Evolutionary conservation across 2,329 filamentous ascomycete species (phyloP).

Genomic region (Cytospora paraplurivora): DNA sequence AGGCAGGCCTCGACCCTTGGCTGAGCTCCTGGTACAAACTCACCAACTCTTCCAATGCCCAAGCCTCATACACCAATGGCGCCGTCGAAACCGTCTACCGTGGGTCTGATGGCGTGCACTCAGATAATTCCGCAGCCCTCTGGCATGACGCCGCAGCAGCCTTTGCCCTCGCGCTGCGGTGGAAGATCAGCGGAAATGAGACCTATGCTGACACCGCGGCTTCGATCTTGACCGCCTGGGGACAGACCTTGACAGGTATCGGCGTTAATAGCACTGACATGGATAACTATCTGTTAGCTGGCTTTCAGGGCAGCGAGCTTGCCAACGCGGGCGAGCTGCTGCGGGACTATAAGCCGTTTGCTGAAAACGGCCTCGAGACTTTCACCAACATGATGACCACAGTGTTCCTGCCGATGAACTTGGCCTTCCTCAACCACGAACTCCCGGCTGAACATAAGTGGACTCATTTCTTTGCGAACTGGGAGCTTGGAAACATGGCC

Average conservation of each 20-base stretch:
- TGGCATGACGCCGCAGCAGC: constrained; percentile 25
- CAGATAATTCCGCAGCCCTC: constrained; percentile 10
- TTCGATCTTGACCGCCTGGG: constrained; percentile 44
- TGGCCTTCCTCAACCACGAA: constrained; percentile 44
- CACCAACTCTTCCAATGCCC: constrained; percentile 2
- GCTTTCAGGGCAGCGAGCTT: constrained; percentile 49
- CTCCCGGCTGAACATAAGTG: constrained; percentile 31
- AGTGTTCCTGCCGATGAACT: constrained; percentile 45
- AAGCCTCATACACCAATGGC: constrained; percentile 14
- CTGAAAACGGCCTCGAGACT: constrained; percentile 34
- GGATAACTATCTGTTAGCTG: constrained; percentile 44
- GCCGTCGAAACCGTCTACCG: constrained; percentile 19
- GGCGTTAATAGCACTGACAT: constrained; percentile 34
- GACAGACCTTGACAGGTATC: constrained; percentile 38
- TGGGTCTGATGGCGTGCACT: constrained; percentile 2
- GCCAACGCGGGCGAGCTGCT: constrained; percentile 50
- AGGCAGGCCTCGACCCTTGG: constrained; percentile 17
- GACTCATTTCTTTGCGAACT: constrained; percentile 46
- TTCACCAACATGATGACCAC: constrained; percentile 38
- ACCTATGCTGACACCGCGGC: constrained; percentile 42
- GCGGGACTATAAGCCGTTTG: constrained; percentile 37
- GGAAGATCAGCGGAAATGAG: constrained; percentile 43
- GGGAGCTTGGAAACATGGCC: constrained; percentile 49
- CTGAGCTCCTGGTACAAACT: constrained; percentile 19
- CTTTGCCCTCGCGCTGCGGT: constrained; percentile 39